Percentiles rank a stretch among this genome's conserved stretches.
phyloP scores from a whole-genome alignment of 164 flowering plant species.

The Chimonanthus salicifolius region DNA sequence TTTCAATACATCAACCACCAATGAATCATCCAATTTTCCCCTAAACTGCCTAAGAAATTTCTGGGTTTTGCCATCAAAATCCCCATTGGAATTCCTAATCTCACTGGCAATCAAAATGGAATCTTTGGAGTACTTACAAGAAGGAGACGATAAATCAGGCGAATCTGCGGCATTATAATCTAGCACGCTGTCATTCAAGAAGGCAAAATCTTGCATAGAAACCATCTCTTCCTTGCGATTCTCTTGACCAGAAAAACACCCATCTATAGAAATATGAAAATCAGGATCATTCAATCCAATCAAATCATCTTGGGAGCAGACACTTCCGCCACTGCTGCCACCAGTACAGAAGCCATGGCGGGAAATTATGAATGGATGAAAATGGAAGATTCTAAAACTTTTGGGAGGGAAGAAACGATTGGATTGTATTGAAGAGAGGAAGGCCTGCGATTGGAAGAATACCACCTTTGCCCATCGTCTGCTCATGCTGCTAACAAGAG shows the following conservation, averaged over 20 bases:
- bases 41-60: constrained; percentile 67
- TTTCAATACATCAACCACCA: constrained; percentile 65
- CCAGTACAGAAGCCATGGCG: constrained; percentile 1
- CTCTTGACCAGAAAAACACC: constrained; percentile 4
- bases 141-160: not conserved
- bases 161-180: constrained; percentile 6
- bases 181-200: constrained; percentile 31
- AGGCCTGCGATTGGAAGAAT: constrained; percentile 11
- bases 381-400: not conserved
- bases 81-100: constrained; percentile 22
- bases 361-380: constrained; percentile 2
- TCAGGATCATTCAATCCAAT: constrained; percentile 39
- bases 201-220: constrained; percentile 37
- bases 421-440: constrained; percentile 7
- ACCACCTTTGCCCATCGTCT: constrained; percentile 18
- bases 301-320: constrained; percentile 28
- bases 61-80: constrained; percentile 42
- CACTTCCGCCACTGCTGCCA: not conserved
- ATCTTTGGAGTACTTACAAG: constrained; percentile 38
- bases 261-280: constrained; percentile 1
- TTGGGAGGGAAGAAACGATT: not conserved
- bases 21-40: constrained; percentile 39
- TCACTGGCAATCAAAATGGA: constrained; percentile 36
- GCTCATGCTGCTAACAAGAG: constrained; percentile 14
- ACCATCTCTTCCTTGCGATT: constrained; percentile 14